These are phyloP conservation scores for Euphorbia lathyris DNA, from an alignment of 345 rosid genomes.

Conservation along the genomic window DNA sequence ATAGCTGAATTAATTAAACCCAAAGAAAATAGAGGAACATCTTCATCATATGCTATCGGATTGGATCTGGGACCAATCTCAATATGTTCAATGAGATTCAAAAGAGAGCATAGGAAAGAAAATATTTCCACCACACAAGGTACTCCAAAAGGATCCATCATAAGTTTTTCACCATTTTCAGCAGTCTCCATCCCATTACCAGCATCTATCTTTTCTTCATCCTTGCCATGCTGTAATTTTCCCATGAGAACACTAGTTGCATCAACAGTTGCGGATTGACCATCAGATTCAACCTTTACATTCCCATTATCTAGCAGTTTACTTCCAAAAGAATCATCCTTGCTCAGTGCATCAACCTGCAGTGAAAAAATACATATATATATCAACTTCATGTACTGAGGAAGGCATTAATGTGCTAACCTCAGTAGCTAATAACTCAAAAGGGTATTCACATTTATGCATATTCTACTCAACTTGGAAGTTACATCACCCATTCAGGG, in stretches of 20 bases:
- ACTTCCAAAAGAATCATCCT: constrained; percentile 35
- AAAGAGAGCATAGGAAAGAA: constrained; percentile 62
- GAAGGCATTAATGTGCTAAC: constrained; percentile 3
- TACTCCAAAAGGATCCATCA: constrained; percentile 64
- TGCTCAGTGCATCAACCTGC: constrained; percentile 41
- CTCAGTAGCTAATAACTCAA: constrained; percentile 5
- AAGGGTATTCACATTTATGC: not conserved
- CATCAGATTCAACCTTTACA: constrained; percentile 28
- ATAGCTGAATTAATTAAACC: constrained; percentile 68
- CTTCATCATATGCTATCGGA: constrained; percentile 73
- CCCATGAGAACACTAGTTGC: constrained; percentile 27
- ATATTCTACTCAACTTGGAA: constrained; percentile 15
- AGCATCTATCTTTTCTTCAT: constrained; percentile 30
- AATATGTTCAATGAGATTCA: constrained; percentile 52
- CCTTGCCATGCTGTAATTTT: constrained; percentile 26
- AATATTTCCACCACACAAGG: constrained; percentile 77
- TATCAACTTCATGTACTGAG: constrained; percentile 16
- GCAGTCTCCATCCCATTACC: constrained; percentile 31
- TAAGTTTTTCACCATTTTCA: constrained; percentile 38
- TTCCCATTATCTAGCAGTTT: constrained; percentile 46
- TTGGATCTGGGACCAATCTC: constrained; percentile 52
- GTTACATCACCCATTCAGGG: not conserved
- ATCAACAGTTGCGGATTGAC: constrained; percentile 20
- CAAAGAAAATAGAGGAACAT: constrained; percentile 71
- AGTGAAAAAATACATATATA: constrained; percentile 10